Evolutionary conservation across 140 eudicot species (phyloP).

Genomic region (Ambrosia hybrid): DNA sequence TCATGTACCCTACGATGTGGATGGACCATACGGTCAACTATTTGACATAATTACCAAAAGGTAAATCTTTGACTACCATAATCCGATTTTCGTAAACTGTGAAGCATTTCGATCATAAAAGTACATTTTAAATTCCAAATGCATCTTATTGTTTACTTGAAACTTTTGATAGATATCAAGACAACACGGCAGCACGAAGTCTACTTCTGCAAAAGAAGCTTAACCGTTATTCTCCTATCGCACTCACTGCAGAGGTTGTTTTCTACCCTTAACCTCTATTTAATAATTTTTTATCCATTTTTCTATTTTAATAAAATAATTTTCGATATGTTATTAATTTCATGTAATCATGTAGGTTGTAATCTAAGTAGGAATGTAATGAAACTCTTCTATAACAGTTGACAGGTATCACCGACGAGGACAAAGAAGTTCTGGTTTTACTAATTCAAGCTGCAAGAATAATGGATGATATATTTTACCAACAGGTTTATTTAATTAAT

Average conservation of each 20-base stretch:
- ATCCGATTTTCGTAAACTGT: background rate
- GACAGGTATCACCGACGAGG: constrained; percentile 66
- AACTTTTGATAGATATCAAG: constrained; percentile 59
- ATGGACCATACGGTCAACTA: constrained; percentile 78
- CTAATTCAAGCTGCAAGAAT: constrained; percentile 73
- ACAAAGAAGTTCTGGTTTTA: constrained; percentile 67
- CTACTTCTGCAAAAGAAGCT: constrained; percentile 67
- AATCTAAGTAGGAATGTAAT: constrained; percentile 1
- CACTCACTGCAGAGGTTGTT: constrained; percentile 82
- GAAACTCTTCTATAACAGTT: constrained; percentile 47
- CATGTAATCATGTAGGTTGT: background rate
- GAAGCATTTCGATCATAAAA: background rate
- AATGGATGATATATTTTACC: constrained; percentile 71
- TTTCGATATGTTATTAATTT: background rate
- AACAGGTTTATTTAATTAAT: constrained; percentile 56
- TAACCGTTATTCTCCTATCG: constrained; percentile 73
- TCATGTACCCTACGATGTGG: constrained; percentile 68
- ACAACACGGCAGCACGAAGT: constrained; percentile 49
- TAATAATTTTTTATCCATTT: background rate
- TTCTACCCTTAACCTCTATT: constrained; percentile 4
- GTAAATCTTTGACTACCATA: constrained; percentile 36
- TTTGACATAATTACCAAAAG: constrained; percentile 69
- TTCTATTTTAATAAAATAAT: background rate
- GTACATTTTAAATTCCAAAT: background rate
- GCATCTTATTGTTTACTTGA: constrained; percentile 14